Evolutionary conservation across 2,329 filamentous ascomycete genomes (phyloP).

Genomic region (Alternaria viburni): DNA sequence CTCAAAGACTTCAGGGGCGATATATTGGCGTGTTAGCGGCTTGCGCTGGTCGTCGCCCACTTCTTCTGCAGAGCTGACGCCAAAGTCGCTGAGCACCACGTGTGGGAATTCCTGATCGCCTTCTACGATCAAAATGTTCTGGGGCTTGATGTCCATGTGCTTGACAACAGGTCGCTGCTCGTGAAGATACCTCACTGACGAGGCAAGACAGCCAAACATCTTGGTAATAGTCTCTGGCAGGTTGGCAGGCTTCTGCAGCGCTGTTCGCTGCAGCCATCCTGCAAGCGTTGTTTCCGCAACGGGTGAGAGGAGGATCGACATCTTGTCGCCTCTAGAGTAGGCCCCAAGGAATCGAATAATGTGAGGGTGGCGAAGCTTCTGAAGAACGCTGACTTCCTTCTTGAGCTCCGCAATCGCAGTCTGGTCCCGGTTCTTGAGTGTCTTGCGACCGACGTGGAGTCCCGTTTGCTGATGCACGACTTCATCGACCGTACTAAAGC

Average conservation of each 20-base stretch:
- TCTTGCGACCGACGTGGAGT: constrained; percentile 44
- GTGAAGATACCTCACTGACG: constrained; percentile 45
- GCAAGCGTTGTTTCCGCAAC: constrained; percentile 47
- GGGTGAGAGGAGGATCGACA: constrained; percentile 46
- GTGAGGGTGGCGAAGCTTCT: constrained; percentile 49
- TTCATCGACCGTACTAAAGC: constrained; percentile 48
- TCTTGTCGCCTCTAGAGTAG: constrained; percentile 46
- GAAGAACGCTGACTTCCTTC: constrained; percentile 45
- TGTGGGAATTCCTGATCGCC: constrained; percentile 39
- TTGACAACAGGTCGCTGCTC: constrained; percentile 45
- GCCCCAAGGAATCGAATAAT: constrained; percentile 47
- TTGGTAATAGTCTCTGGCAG: constrained; percentile 34
- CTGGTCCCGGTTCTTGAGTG: constrained; percentile 45
- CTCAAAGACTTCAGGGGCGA: constrained; percentile 44
- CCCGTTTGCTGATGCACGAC: constrained; percentile 45
- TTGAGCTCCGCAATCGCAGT: constrained; percentile 42
- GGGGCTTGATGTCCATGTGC: constrained; percentile 49
- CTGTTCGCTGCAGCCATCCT: constrained; percentile 38
- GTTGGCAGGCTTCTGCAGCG: constrained; percentile 27
- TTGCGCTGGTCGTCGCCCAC: constrained; percentile 21
- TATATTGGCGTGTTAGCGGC: constrained; percentile 43
- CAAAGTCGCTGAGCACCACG: constrained; percentile 48
- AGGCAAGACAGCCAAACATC: constrained; percentile 47
- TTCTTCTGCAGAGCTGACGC: constrained; percentile 42
- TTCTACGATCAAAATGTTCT: constrained; percentile 46